phyloP scores from a whole-genome alignment of 495 filamentous ascomycete genomes.

The Penicillium daleae region DNA sequence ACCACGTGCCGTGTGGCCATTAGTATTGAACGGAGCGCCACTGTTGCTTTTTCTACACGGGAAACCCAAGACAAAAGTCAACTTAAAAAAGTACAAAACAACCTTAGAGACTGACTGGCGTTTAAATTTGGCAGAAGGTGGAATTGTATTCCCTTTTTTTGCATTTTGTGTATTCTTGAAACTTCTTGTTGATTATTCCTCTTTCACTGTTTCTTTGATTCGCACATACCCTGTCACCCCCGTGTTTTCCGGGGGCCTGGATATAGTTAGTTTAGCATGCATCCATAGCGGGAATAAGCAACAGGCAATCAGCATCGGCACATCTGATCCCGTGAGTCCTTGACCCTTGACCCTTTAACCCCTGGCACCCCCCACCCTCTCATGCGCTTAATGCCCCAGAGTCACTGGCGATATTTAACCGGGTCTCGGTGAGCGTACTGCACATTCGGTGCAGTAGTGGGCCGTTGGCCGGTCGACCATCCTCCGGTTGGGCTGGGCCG shows the following conservation, averaged over 20 bases:
- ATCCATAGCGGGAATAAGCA: conserved; percentile 15
- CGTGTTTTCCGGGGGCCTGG: background rate
- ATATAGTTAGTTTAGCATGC: conserved; percentile 3
- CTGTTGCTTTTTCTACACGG: background rate
- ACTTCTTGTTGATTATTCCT: background rate
- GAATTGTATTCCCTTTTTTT: background rate
- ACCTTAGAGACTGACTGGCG: conserved; percentile 1
- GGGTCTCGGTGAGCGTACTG: conserved; percentile 33
- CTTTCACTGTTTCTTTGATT: background rate
- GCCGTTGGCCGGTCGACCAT: conserved; percentile 37
- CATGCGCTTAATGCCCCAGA: background rate
- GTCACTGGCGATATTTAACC: conserved; percentile 29
- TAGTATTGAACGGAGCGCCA: conserved; percentile 8
- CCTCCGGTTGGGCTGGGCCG: conserved; percentile 33
- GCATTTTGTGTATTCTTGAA: background rate
- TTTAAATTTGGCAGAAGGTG: background rate
- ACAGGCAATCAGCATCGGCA: background rate
- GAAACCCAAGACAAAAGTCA: background rate
- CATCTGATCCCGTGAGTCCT: too few relatives aligned
- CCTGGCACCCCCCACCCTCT: background rate
- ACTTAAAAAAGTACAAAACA: conserved; percentile 11
- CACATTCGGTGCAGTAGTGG: conserved; percentile 30
- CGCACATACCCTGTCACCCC: background rate
- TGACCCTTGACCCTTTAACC: background rate
- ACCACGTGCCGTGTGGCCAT: conserved; percentile 13